These are phyloP conservation scores for Venturia carpophila DNA, from an alignment of 2,329 filamentous ascomycete species.

Conservation along the genomic window DNA sequence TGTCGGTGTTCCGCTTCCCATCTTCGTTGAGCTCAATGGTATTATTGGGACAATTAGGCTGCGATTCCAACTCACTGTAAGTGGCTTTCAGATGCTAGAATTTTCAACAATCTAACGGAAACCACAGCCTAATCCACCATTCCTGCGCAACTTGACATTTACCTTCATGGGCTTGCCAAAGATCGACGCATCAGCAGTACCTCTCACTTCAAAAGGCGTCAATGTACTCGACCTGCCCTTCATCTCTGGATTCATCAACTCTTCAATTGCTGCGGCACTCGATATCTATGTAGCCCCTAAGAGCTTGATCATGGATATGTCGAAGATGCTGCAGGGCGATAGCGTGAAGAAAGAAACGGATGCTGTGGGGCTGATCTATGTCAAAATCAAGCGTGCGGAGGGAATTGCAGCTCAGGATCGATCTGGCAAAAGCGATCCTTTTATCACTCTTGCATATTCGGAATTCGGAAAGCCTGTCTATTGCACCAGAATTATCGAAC, in stretches of 20 bases:
- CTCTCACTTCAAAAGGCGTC: conserved; percentile 58
- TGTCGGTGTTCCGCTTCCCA: conserved; percentile 36
- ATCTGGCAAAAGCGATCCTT: conserved; percentile 59
- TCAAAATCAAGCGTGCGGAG: conserved; percentile 58
- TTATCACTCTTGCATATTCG: conserved; percentile 66
- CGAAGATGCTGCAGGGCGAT: conserved; percentile 68
- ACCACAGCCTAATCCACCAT: conserved; percentile 57
- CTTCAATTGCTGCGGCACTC: conserved; percentile 63
- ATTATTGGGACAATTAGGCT: conserved; percentile 62
- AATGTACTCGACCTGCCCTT: conserved; percentile 70
- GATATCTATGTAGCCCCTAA: conserved; percentile 71
- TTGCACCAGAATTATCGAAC: conserved; percentile 57
- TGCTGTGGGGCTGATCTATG: conserved; percentile 56
- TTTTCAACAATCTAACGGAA: neutral
- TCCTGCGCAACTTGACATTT: conserved; percentile 66
- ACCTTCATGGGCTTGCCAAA: conserved; percentile 69
- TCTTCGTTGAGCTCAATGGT: conserved; percentile 68
- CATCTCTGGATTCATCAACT: conserved; percentile 67
- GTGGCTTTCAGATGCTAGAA: neutral
- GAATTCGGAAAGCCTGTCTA: conserved; percentile 66
- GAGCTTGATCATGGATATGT: conserved; percentile 63
- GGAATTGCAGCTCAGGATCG: conserved; percentile 66
- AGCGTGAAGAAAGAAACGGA: conserved; percentile 70
- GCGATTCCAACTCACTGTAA: conserved; percentile 56
- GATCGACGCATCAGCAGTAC: conserved; percentile 61